Conservation (phyloP, 2,329 filamentous ascomycete species). For the Ophiosphaerella herpotricha region DNA sequence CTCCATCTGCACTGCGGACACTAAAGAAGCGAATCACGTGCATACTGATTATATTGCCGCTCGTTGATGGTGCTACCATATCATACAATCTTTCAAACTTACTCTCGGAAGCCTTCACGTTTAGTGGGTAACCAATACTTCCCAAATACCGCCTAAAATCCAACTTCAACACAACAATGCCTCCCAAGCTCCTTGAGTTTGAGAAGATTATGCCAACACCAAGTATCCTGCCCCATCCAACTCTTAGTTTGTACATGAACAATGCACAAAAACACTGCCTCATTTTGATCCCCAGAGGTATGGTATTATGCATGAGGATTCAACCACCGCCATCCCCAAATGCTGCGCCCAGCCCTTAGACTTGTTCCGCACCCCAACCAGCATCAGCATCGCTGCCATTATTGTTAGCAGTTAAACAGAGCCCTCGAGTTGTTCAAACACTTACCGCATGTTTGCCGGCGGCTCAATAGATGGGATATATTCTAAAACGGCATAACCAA, state of each 20-base stretch:
- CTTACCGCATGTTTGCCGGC: conserved; percentile 58
- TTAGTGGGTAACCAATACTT: background rate
- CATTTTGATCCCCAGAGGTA: conserved; percentile 1
- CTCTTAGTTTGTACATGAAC: conserved; percentile 19
- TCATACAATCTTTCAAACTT: conserved; percentile 12
- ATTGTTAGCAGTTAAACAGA: conserved; percentile 8
- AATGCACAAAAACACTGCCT: conserved; percentile 5
- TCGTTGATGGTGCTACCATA: conserved; percentile 8
- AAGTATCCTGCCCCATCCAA: conserved; percentile 9
- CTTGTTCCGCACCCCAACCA: conserved; percentile 59
- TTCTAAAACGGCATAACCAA: conserved; percentile 68
- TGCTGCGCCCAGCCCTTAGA: conserved; percentile 39
- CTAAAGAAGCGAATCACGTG: conserved; percentile 29
- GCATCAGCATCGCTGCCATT: conserved; percentile 54
- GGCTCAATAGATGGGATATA: conserved; percentile 59
- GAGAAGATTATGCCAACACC: background rate
- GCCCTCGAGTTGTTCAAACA: background rate
- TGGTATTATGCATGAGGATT: conserved; percentile 18
- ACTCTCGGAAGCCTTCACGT: background rate
- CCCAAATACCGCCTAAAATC: background rate
- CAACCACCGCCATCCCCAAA: conserved; percentile 34
- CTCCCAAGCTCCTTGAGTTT: background rate
- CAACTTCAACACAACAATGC: background rate
- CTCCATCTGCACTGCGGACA: conserved; percentile 24
- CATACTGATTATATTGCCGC: conserved; percentile 3